A percentile compares a stretch with the other conserved stretches of the same genome.
phyloP scores from a whole-genome alignment of 257 asterid species.

The Hygrophila difformis region DNA sequence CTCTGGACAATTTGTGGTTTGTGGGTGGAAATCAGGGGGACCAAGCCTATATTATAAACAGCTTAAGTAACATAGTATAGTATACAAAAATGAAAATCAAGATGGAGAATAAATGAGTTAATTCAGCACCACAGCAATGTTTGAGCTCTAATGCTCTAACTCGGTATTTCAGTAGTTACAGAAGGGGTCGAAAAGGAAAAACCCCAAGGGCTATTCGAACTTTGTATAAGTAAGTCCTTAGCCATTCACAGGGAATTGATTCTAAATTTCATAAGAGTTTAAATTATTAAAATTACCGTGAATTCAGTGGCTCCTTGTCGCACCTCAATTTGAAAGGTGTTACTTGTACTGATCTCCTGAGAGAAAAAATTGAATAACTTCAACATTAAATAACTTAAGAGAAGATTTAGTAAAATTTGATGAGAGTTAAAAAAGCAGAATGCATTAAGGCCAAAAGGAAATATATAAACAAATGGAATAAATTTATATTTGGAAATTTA shows the following conservation, averaged over 20 bases:
- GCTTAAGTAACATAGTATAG: constrained; percentile 4
- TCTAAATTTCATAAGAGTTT: constrained; percentile 1
- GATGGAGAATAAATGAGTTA: too few species aligned
- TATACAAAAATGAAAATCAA: constrained; percentile 12
- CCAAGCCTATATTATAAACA: constrained; percentile 58
- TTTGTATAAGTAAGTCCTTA: constrained; percentile 11
- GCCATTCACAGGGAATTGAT: neutral
- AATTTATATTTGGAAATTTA: too few species aligned
- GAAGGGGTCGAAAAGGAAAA: constrained; percentile 7
- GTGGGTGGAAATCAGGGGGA: constrained; percentile 92
- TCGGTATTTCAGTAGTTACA: constrained; percentile 1
- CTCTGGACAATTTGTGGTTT: constrained; percentile 79
- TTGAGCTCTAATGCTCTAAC: constrained; percentile 8
- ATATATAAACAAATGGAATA: too few species aligned
- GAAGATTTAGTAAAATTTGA: too few species aligned
- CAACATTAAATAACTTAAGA: constrained; percentile 5
- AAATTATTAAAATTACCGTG: constrained; percentile 25
- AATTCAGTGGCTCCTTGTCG: constrained; percentile 51
- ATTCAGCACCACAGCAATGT: too few species aligned
- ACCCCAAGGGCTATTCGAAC: too few species aligned
- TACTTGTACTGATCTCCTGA: constrained; percentile 65
- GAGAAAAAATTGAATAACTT: constrained; percentile 17
- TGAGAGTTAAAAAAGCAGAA: too few species aligned
- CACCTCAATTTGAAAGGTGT: constrained; percentile 71
- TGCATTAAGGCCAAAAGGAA: too few species aligned